Base-by-base conservation (phyloP, 2,329 filamentous ascomycete species). In the Metarhizium guizhouense region DNA sequence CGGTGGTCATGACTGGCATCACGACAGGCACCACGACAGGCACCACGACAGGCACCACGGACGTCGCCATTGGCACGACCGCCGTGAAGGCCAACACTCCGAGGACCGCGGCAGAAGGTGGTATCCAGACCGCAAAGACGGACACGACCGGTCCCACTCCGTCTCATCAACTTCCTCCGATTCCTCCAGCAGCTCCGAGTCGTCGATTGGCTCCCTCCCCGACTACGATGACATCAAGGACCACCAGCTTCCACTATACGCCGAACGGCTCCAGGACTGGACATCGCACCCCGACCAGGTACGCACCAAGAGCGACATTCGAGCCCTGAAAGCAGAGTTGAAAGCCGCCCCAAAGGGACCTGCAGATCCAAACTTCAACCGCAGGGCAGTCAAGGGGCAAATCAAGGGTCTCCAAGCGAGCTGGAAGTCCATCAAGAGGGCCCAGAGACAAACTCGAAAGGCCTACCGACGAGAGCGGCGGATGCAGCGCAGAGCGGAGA, bases 191-290 rank as follows among this genome's bases (percentile, higher is more conserved):
- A 67, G 64, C 20, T 73, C 70, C 1, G 66, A 60, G 3, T 73
- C 70, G 0, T 78, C 76, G 2, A 67, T 82, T 54, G 79, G 76
- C 40, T 82, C 79, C 2, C 75, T 84, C 1, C 78, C 80, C 0
- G 74, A 78, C 54, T 77, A 77, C 61, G 76, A 82, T 56, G 73
- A 78, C 47, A 68, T 84, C 2, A 66, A 65, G 13, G 74, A 76
- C 53, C 62, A 68, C 18, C 79, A 82, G 63, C 68, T 83, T 1
- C 74, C 77, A 2, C 57, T 76, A 1, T 74, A 76, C 14, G 72
- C 72, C 49, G 63, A 70, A 13, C 72, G 72, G 3, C 68, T 85
- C 16, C 60, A 70, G 25, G 65, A 70, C 7, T 84, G 80, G 79
- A 71, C 80, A 2, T 66, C 72, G 8, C 70, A 74, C 42, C 79